Base-by-base conservation (phyloP, 192 early-diverging fungal species). In the Podila verticillata region DNA sequence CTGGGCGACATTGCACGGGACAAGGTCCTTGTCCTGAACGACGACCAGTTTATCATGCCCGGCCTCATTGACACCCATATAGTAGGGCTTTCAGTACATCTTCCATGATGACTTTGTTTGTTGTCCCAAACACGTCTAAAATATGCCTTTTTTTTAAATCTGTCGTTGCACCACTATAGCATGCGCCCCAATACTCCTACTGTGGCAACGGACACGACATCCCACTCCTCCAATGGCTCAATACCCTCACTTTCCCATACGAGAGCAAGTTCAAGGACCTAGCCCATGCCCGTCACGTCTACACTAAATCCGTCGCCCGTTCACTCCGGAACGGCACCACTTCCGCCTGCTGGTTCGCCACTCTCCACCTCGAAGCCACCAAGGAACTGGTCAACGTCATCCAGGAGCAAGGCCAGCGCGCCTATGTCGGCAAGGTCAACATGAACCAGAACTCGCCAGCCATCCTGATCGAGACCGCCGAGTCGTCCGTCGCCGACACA, bases 381-480 rank as follows among this genome's bases (percentile, higher is more conserved):
- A 87, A 92, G 63, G 69, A 86, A 19, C 86, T 99, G 60, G 95
- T 90, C 5, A 87, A 94, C 32, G 85, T 93, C 29, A 88, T 95
- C 59, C 84, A 89, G 48, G 78, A 86, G 44, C 78, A 86, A n/a
- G 97, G 96, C 12, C 97, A 99, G 82, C 93, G 97, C 62, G 96
- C 93, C 24, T 95, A 90, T 75, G 91, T 99, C 39, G 97, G 97
- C 26, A 97, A 98, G 73, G 96, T 99, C 63, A 95, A 95, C 87
- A 99, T 99, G 97, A 95, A 97, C 82, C 84, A 91, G 66, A 95
- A 97, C 74, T 81, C 89, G 4, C 95, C 95, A 26, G 87, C 90
- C 48, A 91, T 87, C 71, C 94, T 96, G 82, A 75, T 88, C 31
- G 95, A 98, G 80, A 75, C 85, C 26, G 92, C 92, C 8, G 86